Percentiles rank a stretch among this genome's conserved stretches.
phyloP scores from a whole-genome alignment of 768 basidiomycete species.

The Suillus subalutaceus region DNA sequence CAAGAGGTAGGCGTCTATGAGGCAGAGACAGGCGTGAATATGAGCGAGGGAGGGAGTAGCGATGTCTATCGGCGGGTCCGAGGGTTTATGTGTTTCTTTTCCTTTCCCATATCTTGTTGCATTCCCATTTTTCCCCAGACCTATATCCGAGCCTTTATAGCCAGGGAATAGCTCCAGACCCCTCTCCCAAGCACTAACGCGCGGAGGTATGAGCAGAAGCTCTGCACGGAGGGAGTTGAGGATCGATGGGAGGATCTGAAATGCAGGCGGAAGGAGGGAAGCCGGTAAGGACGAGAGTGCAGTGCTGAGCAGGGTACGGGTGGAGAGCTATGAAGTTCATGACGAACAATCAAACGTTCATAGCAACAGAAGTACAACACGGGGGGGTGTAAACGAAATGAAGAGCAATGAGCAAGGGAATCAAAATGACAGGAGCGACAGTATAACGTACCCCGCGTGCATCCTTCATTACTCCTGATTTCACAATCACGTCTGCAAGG shows the following conservation, averaged over 20 bases:
- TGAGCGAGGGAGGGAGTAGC: conserved; percentile 42
- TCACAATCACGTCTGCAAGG: conserved; percentile 32
- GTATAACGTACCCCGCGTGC: neutral
- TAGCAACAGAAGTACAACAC: conserved; percentile 6
- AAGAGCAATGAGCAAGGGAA: neutral
- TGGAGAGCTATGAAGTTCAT: conserved; percentile 46
- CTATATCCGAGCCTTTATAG: conserved; percentile 19
- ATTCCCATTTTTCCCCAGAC: neutral
- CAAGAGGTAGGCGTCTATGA: conserved; percentile 67
- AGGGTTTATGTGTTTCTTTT: neutral
- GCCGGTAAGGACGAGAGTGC: conserved; percentile 53
- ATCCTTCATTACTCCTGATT: conserved; percentile 3
- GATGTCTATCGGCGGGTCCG: neutral
- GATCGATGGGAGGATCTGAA: conserved; percentile 31
- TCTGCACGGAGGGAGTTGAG: conserved; percentile 39
- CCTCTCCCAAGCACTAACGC: conserved; percentile 41
- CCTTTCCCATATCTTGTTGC: neutral
- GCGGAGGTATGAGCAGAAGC: conserved; percentile 41
- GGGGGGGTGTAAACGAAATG: conserved; percentile 18
- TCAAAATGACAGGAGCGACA: neutral
- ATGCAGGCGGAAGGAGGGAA: conserved; percentile 36
- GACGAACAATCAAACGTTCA: neutral
- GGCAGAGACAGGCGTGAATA: conserved; percentile 56
- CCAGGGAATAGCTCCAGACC: conserved; percentile 44
- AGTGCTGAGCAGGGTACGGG: conserved; percentile 54